A percentile compares a stretch with the other conserved stretches of the same genome.
These are phyloP conservation scores for Eragrostis curvula DNA, from an alignment of 176 grass and related monocot genomes.

Conservation along the genomic window DNA sequence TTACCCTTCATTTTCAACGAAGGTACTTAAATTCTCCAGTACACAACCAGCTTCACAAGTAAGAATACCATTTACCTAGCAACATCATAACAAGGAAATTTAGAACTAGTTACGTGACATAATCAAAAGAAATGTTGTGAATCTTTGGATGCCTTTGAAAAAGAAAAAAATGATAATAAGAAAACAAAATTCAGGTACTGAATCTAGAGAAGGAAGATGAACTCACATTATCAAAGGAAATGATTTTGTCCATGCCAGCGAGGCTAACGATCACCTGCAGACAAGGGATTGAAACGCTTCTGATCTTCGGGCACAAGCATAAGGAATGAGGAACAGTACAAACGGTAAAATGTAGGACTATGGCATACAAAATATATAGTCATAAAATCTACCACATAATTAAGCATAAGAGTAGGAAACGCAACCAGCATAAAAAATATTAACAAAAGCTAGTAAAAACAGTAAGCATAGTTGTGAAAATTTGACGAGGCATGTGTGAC, in stretches of 20 bases:
- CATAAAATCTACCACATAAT: neutral
- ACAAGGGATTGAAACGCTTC: constrained; percentile 5
- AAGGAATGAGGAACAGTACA: constrained; percentile 25
- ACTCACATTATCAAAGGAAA: constrained; percentile 85
- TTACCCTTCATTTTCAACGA: constrained; percentile 96
- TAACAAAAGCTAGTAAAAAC: neutral
- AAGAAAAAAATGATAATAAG: neutral
- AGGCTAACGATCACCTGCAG: constrained; percentile 84
- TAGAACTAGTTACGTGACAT: constrained; percentile 36
- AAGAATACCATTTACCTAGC: constrained; percentile 94
- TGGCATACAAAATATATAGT: no score
- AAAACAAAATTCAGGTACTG: constrained; percentile 21
- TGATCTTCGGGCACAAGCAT: constrained; percentile 29
- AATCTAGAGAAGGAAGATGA: constrained; percentile 45
- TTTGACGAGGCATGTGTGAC: neutral
- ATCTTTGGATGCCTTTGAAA: constrained; percentile 11
- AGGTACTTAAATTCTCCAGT: constrained; percentile 82
- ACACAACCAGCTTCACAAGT: constrained; percentile 94
- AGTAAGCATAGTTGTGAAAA: neutral
- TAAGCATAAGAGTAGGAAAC: constrained; percentile 9
- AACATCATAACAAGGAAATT: constrained; percentile 52
- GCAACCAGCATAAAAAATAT: neutral
- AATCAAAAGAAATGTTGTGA: neutral
- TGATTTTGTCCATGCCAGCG: constrained; percentile 79
- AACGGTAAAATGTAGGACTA: constrained; percentile 17